phyloP scores from a whole-genome alignment of 2,329 filamentous ascomycete genomes.

The Ascochyta viciae-villosae region DNA sequence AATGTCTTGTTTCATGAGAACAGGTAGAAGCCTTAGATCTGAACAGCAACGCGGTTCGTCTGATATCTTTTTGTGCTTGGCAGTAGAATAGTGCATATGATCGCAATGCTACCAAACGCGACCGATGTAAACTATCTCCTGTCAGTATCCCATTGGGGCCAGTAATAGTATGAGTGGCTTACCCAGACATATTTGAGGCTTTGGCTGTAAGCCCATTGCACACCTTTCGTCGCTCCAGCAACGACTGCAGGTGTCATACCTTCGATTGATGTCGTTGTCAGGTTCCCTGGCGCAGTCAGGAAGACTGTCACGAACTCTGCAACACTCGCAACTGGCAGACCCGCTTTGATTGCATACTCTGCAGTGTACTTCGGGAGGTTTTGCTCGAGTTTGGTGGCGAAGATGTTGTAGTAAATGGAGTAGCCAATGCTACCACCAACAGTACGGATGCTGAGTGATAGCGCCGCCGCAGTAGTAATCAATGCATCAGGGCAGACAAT shows the following conservation, averaged over 20 bases:
- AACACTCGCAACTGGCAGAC: conserved; percentile 47
- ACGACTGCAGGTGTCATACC: conserved; percentile 42
- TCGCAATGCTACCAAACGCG: conserved; percentile 40
- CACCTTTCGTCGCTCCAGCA: conserved; percentile 33
- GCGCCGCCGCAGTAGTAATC: conserved; percentile 48
- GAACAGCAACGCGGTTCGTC: conserved; percentile 42
- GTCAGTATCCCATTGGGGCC: not conserved
- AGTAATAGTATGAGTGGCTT: not conserved
- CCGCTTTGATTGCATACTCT: conserved; percentile 45
- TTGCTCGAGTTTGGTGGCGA: conserved; percentile 37
- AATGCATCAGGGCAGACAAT: conserved; percentile 43
- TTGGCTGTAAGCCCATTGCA: conserved; percentile 40
- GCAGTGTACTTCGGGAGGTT: conserved; percentile 37
- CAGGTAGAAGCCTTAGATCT: conserved; percentile 19
- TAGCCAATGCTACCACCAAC: conserved; percentile 49
- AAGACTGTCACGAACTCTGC: conserved; percentile 47
- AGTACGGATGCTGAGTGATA: conserved; percentile 56
- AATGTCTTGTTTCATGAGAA: not conserved
- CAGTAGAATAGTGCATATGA: conserved; percentile 38
- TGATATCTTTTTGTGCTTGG: conserved; percentile 45
- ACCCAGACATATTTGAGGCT: conserved; percentile 42
- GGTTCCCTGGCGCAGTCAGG: conserved; percentile 28
- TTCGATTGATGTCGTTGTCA: conserved; percentile 22
- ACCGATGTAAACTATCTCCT: conserved; percentile 32
- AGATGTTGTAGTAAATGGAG: conserved; percentile 47